A percentile compares a stretch with the other conserved stretches of the same genome.
phyloP scores from a whole-genome alignment of 257 asterid genomes.

The Echites panduratus region DNA sequence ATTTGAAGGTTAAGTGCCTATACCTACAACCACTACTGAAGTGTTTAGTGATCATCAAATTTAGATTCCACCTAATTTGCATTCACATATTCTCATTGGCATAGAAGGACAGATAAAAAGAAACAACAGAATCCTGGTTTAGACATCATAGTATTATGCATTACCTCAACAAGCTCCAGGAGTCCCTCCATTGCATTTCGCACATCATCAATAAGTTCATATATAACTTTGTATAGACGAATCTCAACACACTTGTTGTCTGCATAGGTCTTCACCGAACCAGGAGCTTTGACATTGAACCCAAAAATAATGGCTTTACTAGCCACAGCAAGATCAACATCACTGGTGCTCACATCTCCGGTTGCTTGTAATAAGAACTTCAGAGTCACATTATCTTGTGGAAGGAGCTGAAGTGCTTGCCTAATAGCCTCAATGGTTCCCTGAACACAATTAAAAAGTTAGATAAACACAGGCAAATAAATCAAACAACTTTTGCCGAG shows the following conservation, averaged over 20 bases:
- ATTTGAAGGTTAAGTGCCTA: background rate
- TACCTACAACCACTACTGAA: background rate
- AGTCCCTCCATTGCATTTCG: constrained; percentile 97
- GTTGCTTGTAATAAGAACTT: constrained; percentile 88
- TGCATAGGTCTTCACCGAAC: constrained; percentile 79
- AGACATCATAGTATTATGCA: background rate
- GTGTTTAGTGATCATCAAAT: background rate
- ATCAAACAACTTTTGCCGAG: background rate
- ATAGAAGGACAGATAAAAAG: background rate
- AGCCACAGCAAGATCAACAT: constrained; percentile 93
- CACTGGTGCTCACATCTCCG: constrained; percentile 86
- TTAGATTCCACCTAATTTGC: background rate
- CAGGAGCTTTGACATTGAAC: constrained; percentile 76
- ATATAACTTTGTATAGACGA: constrained; percentile 72
- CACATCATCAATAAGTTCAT: constrained; percentile 91
- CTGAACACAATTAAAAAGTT: constrained; percentile 32
- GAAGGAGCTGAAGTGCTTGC: constrained; percentile 92
- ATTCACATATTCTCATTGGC: background rate
- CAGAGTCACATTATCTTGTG: constrained; percentile 82
- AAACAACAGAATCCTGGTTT: background rate
- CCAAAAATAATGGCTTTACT: constrained; percentile 84
- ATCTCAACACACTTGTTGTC: constrained; percentile 72
- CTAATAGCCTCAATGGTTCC: constrained; percentile 89
- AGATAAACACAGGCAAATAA: background rate
- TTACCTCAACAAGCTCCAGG: constrained; percentile 86